Evolutionary conservation across 768 basidiomycete species (phyloP), one percentile per base, ranked within the genome.

Genomic region (Suillus subaureus): DNA sequence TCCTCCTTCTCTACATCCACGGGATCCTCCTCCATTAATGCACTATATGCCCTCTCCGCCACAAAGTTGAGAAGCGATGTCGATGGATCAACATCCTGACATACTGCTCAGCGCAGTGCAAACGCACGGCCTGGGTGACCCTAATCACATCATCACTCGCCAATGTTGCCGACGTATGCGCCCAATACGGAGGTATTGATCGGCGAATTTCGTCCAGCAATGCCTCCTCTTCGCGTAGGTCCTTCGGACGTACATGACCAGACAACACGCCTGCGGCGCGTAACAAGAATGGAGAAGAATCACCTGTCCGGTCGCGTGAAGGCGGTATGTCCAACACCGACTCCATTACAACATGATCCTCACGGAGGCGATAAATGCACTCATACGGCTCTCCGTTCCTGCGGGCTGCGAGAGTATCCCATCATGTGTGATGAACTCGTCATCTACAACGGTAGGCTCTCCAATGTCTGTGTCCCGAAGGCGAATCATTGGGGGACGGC

Each of bases 391-490:
- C 70, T 92, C 89, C 6, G 85, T 87, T 42, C 91, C 91, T 4
- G 84, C 80, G 3, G 93, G 88, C 60, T 94, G 93, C 3, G 80
- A 67, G 42, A 82, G 83, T 49, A 92, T 77, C 28, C 86, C 85
- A 16, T 95, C 94, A 39, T 82, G 85, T 2, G 93, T 90, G 68
- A 97, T 90, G 74, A 85, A 92, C 74, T 97, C 95, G 75, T 97
- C 96, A 73, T 96, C 96, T 23, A 96, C 87, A 23, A 91, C 82
- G 7, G 88, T 79, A 2, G 94, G 94, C 74, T 96, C 96, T 6
- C 87, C 84, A n/a, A 96, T 91, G 73, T 97, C 95, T 77, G 94
- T 96, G 74, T 97, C 95, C 67, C 93, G 84, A 67, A 96, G 78
- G 55, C 94, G 86, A 69, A 97, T 84, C 82, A 96, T 86, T 3